Conservation (phyloP, 2,329 filamentous ascomycete genomes). For the Bipolaris sorokiniana region DNA sequence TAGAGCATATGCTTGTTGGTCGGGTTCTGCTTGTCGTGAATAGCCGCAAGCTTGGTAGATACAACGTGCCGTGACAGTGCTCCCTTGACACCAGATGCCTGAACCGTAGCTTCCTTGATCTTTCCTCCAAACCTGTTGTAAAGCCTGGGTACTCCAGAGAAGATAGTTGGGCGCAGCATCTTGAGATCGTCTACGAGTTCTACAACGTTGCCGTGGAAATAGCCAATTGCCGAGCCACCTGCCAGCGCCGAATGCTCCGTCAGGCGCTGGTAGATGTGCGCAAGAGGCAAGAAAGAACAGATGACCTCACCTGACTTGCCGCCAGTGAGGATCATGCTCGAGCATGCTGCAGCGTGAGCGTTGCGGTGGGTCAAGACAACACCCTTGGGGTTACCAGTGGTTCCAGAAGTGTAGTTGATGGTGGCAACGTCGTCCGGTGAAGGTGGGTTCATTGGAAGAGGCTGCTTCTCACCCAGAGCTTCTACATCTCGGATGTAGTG, state of each 20-base stretch:
- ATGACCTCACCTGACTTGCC: conserved; percentile 66
- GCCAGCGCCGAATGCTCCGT: conserved; percentile 77
- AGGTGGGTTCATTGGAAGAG: conserved; percentile 74
- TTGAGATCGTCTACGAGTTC: conserved; percentile 92
- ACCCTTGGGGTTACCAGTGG: conserved; percentile 82
- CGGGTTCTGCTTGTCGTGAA: conserved; percentile 75
- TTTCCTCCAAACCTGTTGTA: conserved; percentile 89
- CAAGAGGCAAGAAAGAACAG: conserved; percentile 88
- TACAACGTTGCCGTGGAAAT: conserved; percentile 90
- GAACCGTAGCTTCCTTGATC: conserved; percentile 78
- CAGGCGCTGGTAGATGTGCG: conserved; percentile 91
- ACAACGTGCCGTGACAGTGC: conserved; percentile 81
- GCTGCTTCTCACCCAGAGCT: conserved; percentile 73
- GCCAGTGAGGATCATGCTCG: conserved; percentile 62
- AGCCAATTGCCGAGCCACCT: conserved; percentile 78
- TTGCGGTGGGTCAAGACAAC: conserved; percentile 82
- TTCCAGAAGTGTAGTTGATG: conserved; percentile 90
- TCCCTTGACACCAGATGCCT: conserved; percentile 80
- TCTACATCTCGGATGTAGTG: conserved; percentile 83
- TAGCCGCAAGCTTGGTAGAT: conserved; percentile 76
- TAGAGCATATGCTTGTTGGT: conserved; percentile 79
- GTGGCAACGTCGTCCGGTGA: conserved; percentile 78
- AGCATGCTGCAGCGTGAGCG: conserved; percentile 74
- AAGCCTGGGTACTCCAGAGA: conserved; percentile 88
- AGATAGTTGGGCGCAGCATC: conserved; percentile 77